Percentiles rank a stretch among this genome's conserved stretches.
phyloP scores from a whole-genome alignment of 2,329 filamentous ascomycete species.

The Trichoderma cornu-damae region DNA sequence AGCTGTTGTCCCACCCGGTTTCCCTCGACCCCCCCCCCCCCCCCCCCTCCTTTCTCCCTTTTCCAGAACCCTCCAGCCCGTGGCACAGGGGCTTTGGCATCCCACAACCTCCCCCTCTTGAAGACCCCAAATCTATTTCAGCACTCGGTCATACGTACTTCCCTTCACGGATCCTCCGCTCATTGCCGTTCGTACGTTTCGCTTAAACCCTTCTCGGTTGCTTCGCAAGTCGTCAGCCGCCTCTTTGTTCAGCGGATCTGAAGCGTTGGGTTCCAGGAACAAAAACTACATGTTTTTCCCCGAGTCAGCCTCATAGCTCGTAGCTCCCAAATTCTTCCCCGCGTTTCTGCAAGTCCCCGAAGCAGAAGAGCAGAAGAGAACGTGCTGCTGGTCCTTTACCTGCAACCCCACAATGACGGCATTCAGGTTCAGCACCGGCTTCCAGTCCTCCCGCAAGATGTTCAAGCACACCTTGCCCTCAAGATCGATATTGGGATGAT shows the following conservation, averaged over 20 bases:
- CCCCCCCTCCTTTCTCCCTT: no score
- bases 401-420: constrained; percentile 92
- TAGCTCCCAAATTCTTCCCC: not conserved
- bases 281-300: constrained; percentile 68
- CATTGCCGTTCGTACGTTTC: constrained; percentile 84
- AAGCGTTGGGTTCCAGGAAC: constrained; percentile 95
- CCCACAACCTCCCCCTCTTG: not conserved
- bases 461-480: constrained; percentile 98
- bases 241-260: constrained; percentile 97
- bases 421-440: constrained; percentile 93
- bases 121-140: constrained; percentile 47
- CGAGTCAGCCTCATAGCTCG: not conserved
- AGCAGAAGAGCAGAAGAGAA: not conserved
- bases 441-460: constrained; percentile 97
- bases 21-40: not conserved
- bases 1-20: not conserved
- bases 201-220: constrained; percentile 83
- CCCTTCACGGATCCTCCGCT: constrained; percentile 70
- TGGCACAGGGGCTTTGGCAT: not conserved
- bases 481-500: constrained; percentile 97
- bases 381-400: constrained; percentile 42
- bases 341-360: not conserved
- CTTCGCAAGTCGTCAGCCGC: constrained; percentile 85
- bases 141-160: constrained; percentile 70
- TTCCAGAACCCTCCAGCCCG: not conserved